These are phyloP conservation scores for Chrysoporthe austroafricana DNA, from an alignment of 2,329 filamentous ascomycete species.

Conservation along the genomic window DNA sequence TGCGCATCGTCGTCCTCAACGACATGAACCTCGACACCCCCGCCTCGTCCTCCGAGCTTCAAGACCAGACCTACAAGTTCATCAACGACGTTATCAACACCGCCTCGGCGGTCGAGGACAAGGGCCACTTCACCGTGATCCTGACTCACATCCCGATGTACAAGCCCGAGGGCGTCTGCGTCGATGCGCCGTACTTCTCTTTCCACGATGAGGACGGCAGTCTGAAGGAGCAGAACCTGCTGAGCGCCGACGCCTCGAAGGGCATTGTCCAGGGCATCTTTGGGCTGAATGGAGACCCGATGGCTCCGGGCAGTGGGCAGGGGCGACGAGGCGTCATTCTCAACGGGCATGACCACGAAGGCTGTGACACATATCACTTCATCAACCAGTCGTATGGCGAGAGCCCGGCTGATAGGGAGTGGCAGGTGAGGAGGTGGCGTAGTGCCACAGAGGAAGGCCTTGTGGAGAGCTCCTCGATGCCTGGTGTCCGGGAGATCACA, in stretches of 20 bases:
- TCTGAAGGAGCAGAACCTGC: slow-evolving; percentile 88
- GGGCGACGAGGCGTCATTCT: slow-evolving; percentile 79
- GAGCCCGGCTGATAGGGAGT: slow-evolving; percentile 45
- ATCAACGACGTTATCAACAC: slow-evolving; percentile 70
- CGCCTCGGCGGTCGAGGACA: slow-evolving; percentile 62
- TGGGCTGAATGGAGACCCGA: slow-evolving; percentile 68
- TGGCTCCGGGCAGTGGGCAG: slow-evolving; percentile 61
- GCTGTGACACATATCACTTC: slow-evolving; percentile 88
- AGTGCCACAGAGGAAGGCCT: slow-evolving; percentile 48
- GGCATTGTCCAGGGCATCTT: slow-evolving; percentile 85
- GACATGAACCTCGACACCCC: slow-evolving; percentile 93
- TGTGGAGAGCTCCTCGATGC: slow-evolving; percentile 47
- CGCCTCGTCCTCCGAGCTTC: slow-evolving; percentile 66
- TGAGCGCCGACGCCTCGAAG: slow-evolving; percentile 72
- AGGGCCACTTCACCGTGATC: slow-evolving; percentile 76
- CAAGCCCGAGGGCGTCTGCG: slow-evolving; percentile 80
- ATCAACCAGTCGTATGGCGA: slow-evolving; percentile 64
- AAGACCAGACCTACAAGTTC: slow-evolving; percentile 78
- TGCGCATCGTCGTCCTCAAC: slow-evolving; percentile 87
- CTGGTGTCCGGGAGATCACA: slow-evolving; percentile 84
- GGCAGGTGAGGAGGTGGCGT: slow-evolving; percentile 55
- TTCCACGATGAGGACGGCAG: slow-evolving; percentile 73
- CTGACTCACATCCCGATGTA: slow-evolving; percentile 91
- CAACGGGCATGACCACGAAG: slow-evolving; percentile 93
- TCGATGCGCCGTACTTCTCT: slow-evolving; percentile 80